A percentile compares a stretch with the other conserved stretches of the same genome.
Conservation (phyloP, 2,329 filamentous ascomycete species). For the Exophiala mesophila region DNA sequence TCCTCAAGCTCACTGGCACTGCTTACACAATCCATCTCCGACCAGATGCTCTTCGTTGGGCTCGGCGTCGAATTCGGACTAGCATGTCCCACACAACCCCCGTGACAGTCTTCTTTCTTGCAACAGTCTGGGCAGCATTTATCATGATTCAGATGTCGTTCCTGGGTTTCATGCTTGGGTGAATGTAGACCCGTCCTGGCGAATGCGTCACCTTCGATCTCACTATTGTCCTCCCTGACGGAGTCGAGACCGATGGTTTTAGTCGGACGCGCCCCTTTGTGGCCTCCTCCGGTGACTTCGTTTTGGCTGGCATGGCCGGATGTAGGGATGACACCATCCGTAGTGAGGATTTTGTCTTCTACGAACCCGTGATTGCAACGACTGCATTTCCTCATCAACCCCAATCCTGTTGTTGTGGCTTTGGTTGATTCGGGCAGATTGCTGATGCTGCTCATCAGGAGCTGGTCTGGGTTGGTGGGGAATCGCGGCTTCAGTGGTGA, state of each 20-base stretch:
- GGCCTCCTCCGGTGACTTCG: conserved; percentile 7
- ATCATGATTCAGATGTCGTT: no score
- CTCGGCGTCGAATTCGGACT: conserved; percentile 15
- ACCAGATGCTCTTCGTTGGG: conserved; percentile 16
- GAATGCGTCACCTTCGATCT: no score
- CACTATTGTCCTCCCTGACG: no score
- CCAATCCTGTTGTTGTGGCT: conserved; percentile 6
- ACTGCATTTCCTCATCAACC: conserved; percentile 24
- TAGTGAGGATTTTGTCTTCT: conserved; percentile 17
- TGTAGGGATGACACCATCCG: conserved; percentile 19
- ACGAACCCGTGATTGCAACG: conserved; percentile 22
- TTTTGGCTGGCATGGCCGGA: conserved; percentile 14
- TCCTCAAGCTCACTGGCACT: conserved; percentile 10
- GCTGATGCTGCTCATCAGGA: background rate
- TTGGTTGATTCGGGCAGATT: background rate
- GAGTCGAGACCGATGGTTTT: no score
- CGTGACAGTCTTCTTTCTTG: conserved; percentile 22
- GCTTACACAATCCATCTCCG: conserved; percentile 9
- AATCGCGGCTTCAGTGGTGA: conserved; percentile 9
- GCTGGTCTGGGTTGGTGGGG: background rate
- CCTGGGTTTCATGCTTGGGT: no score
- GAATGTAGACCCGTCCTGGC: no score
- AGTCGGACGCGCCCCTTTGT: conserved; percentile 10
- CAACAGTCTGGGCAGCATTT: conserved; percentile 26
- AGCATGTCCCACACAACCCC: conserved; percentile 25